Percentiles rank a stretch among this genome's conserved stretches.
These are phyloP conservation scores for Tremella yokohamensis DNA, from an alignment of 768 basidiomycete genomes.

Conservation along the genomic window DNA sequence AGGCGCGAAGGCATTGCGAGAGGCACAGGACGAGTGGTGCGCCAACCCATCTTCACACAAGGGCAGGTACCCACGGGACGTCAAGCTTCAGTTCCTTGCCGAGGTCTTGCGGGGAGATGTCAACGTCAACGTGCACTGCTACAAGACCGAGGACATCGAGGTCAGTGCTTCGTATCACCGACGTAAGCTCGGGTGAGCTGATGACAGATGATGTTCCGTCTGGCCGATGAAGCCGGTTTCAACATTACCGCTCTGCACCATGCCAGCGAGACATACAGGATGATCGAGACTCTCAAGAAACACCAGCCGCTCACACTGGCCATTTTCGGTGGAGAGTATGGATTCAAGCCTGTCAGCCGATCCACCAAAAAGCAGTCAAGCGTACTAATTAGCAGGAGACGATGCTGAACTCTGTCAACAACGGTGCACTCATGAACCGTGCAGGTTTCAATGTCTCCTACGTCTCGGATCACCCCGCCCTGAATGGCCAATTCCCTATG, in stretches of 20 bases:
- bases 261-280: conserved; percentile 71
- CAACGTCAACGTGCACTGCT: conserved; percentile 63
- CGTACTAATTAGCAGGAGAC: neutral
- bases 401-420: neutral
- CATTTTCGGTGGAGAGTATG: conserved; percentile 65
- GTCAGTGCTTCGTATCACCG: neutral
- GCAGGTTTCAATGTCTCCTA: neutral
- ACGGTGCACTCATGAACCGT: neutral
- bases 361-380: no score
- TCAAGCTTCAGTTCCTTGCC: conserved; percentile 15
- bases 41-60: conserved; percentile 59
- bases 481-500: conserved; percentile 61
- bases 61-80: conserved; percentile 45
- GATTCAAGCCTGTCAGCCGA: conserved; percentile 58
- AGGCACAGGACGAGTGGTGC: conserved; percentile 67
- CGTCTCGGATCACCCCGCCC: conserved; percentile 72
- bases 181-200: neutral
- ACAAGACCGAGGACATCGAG: conserved; percentile 34
- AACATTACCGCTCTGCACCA: conserved; percentile 71
- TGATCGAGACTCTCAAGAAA: conserved; percentile 64
- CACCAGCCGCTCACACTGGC: conserved; percentile 67
- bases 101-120: conserved; percentile 59
- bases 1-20: conserved; percentile 63
- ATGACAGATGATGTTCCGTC: conserved; percentile 63
- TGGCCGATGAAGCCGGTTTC: conserved; percentile 68